phyloP scores from a whole-genome alignment of 305 asterid genomes.

The Fraxinus xanthoxyloides region DNA sequence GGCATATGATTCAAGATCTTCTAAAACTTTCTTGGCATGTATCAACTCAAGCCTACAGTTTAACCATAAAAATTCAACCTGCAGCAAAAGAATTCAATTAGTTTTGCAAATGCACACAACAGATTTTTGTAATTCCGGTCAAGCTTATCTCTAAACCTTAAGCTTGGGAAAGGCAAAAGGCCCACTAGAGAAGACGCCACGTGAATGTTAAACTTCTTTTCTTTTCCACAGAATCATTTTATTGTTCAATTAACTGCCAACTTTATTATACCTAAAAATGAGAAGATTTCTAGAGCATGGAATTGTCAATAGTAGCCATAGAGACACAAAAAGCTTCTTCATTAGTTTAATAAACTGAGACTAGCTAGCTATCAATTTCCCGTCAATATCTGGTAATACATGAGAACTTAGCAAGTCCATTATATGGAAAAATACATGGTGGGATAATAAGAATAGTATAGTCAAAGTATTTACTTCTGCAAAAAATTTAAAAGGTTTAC shows the following conservation, averaged over 20 bases:
- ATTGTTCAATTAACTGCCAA: conserved; percentile 7
- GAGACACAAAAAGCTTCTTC: not conserved
- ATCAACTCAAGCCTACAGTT: conserved; percentile 59
- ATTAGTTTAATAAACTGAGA: not conserved
- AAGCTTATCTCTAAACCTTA: conserved; percentile 1
- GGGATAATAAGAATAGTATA: conserved; percentile 3
- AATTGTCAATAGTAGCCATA: not conserved
- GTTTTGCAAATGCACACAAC: conserved; percentile 12
- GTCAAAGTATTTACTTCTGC: not conserved
- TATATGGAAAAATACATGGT: not conserved
- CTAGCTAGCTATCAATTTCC: not conserved
- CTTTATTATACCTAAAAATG: not conserved
- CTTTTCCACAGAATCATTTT: not conserved
- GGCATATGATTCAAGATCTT: conserved; percentile 39
- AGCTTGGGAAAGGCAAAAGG: not conserved
- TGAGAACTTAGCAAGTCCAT: not conserved
- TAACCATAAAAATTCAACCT: conserved; percentile 63
- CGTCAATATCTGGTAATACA: conserved; percentile 9
- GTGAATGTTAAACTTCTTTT: conserved; percentile 6
- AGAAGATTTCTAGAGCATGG: conserved; percentile 5
- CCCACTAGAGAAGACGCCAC: conserved; percentile 6
- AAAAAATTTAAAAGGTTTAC: not conserved
- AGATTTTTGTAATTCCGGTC: not conserved
- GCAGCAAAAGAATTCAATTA: conserved; percentile 37
- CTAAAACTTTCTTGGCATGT: conserved; percentile 41